Evolutionary conservation across 352 stramenopile species (phyloP).

Genomic region (Plasmopara halstedii): DNA sequence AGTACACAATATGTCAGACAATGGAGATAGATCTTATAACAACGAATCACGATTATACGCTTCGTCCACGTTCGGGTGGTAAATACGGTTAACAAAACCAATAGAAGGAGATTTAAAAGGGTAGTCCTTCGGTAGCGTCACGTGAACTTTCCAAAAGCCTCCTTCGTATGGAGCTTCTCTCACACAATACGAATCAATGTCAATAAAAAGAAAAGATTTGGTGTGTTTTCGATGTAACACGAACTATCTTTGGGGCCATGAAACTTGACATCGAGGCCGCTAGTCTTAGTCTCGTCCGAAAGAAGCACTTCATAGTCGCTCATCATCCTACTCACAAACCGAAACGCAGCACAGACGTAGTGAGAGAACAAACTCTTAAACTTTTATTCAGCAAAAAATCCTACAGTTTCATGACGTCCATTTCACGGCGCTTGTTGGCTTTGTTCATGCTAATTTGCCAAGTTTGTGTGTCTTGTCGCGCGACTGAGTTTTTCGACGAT

Average conservation of each 20-base stretch:
- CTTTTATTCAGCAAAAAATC: background rate
- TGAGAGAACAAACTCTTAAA: background rate
- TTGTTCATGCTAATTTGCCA: conserved; percentile 35
- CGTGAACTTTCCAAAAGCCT: conserved; percentile 90
- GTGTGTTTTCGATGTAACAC: conserved; percentile 7
- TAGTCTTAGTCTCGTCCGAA: conserved; percentile 75
- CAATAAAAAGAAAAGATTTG: conserved; percentile 3
- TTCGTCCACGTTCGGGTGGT: conserved; percentile 92
- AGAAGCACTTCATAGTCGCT: conserved; percentile 85
- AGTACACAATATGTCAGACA: conserved; percentile 5
- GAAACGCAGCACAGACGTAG: background rate
- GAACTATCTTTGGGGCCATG: conserved; percentile 77
- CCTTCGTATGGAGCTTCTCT: conserved; percentile 84
- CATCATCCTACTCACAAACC: conserved; percentile 66
- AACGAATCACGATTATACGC: conserved; percentile 39
- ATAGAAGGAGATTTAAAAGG: conserved; percentile 92
- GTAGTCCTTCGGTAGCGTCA: conserved; percentile 89
- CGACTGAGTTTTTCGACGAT: conserved; percentile 10
- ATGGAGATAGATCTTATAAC: background rate
- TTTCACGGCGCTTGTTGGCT: conserved; percentile 79
- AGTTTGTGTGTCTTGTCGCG: conserved; percentile 3
- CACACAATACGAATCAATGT: conserved; percentile 9
- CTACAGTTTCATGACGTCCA: conserved; percentile 88
- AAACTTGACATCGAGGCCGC: conserved; percentile 83
- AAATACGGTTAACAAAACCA: conserved; percentile 90